Conservation (phyloP, 2,329 filamentous ascomycete genomes). For the Colletotrichum sp. region DNA sequence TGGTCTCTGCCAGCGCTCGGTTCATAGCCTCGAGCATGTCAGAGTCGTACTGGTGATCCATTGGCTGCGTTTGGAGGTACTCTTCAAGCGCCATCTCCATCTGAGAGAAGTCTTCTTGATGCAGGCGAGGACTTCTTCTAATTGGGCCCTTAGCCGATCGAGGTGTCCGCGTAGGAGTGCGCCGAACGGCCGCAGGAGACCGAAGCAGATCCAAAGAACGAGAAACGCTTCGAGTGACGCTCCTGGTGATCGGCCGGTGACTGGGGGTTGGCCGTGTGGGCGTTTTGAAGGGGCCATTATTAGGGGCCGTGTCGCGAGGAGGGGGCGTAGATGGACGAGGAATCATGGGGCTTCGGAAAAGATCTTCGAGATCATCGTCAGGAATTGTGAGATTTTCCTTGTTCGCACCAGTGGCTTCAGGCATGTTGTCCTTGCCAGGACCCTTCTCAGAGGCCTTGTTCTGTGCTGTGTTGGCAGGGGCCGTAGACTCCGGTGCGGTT, state of each 20-base stretch:
- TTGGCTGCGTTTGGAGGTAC: constrained; percentile 10
- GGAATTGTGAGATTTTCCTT: constrained; percentile 60
- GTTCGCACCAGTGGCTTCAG: background rate
- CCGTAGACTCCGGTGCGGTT: constrained; percentile 31
- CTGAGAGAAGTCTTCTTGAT: constrained; percentile 14
- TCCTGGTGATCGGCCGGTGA: constrained; percentile 66
- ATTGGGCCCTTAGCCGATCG: constrained; percentile 28
- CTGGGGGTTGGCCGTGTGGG: constrained; percentile 66
- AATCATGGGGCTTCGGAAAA: constrained; percentile 67
- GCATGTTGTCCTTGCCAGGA: constrained; percentile 12
- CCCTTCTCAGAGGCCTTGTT: constrained; percentile 48
- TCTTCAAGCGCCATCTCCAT: constrained; percentile 18
- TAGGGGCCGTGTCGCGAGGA: constrained; percentile 51
- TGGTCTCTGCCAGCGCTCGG: constrained; percentile 14
- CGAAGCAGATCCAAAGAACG: constrained; percentile 52
- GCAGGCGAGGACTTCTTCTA: constrained; percentile 14
- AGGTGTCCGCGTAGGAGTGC: constrained; percentile 54
- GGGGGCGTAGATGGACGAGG: constrained; percentile 57
- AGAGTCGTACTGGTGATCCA: constrained; percentile 10
- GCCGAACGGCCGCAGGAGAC: constrained; percentile 51
- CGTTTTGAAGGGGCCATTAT: constrained; percentile 60
- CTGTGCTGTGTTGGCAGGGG: constrained; percentile 34
- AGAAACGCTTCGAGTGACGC: constrained; percentile 66
- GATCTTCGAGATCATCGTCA: constrained; percentile 62
- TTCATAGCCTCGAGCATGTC: constrained; percentile 21